phyloP scores from a whole-genome alignment of 805 yeast genomes.

The Vanderwaltozyma verrucispora region DNA sequence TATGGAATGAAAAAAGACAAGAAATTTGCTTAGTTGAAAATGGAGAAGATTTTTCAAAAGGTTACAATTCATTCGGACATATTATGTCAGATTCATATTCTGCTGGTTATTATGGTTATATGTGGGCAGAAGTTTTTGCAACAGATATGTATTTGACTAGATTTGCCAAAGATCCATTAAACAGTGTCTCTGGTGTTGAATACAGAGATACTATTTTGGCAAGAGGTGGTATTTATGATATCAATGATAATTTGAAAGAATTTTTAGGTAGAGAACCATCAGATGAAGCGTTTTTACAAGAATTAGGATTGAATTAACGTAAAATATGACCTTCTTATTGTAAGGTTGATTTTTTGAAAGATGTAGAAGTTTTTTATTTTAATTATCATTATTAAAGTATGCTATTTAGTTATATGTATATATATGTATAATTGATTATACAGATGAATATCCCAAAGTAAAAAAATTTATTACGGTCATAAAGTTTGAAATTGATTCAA shows the following conservation, averaged over 20 bases:
- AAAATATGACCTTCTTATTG: too few relatives aligned
- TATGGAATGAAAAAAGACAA: conserved; percentile 60
- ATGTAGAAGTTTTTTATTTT: too few relatives aligned
- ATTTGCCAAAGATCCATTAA: conserved; percentile 60
- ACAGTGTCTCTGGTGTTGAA: conserved; percentile 45
- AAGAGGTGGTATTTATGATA: conserved; percentile 68
- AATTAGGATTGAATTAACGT: conserved; percentile 37
- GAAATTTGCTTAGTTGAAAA: conserved; percentile 49
- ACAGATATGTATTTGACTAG: conserved; percentile 68
- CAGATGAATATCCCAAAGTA: conserved; percentile 3
- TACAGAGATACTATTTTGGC: conserved; percentile 62
- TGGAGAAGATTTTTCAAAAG: conserved; percentile 48
- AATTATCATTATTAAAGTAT: too few relatives aligned
- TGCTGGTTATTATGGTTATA: conserved; percentile 77
- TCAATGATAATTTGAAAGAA: conserved; percentile 50
- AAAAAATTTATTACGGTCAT: conserved; percentile 16
- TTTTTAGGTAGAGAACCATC: conserved; percentile 70
- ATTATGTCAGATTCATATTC: conserved; percentile 75
- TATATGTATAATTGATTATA: too few relatives aligned
- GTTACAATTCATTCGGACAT: conserved; percentile 72
- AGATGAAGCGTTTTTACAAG: conserved; percentile 60
- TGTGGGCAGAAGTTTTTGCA: conserved; percentile 81
- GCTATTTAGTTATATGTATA: too few relatives aligned
- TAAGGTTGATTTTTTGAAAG: too few relatives aligned
- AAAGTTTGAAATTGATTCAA: conserved; percentile 19